These are phyloP conservation scores for Cytospora schulzeri DNA, from an alignment of 2,329 filamentous ascomycete genomes.

Conservation along the genomic window DNA sequence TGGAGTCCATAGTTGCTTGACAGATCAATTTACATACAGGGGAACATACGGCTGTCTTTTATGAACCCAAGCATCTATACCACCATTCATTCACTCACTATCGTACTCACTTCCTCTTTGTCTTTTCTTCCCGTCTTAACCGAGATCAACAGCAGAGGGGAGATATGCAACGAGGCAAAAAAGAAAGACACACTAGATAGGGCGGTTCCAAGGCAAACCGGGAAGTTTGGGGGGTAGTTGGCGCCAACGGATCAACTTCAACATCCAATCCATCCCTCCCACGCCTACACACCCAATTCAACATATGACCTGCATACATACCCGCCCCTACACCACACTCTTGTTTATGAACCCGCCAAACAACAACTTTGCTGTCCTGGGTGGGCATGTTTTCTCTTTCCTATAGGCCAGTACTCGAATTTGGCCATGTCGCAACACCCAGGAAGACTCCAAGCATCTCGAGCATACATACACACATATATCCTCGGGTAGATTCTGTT, in stretches of 20 bases:
- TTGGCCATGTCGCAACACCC: neutral
- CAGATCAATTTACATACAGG: neutral
- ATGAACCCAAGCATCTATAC: neutral
- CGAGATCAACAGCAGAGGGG: too few species aligned
- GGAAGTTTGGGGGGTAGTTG: conserved; percentile 7
- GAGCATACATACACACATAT: neutral
- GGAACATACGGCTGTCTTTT: neutral
- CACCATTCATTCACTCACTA: neutral
- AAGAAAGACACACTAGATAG: neutral
- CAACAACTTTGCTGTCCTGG: too few species aligned
- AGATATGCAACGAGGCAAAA: neutral
- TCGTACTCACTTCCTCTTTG: neutral
- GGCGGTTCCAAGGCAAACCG: neutral
- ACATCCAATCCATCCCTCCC: conserved; percentile 1
- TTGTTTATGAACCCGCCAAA: neutral
- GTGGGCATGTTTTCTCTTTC: neutral
- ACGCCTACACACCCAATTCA: neutral
- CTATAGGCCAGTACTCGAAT: neutral
- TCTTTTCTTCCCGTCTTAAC: too few species aligned
- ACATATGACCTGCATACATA: conserved; percentile 18
- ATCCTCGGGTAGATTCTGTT: neutral
- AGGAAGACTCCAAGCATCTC: neutral
- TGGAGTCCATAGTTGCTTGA: neutral
- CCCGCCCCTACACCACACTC: conserved; percentile 17
- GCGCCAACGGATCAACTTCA: conserved; percentile 18